Evolutionary conservation across 345 rosid genomes (phyloP).

Genomic region (Lepidium aucheri): DNA sequence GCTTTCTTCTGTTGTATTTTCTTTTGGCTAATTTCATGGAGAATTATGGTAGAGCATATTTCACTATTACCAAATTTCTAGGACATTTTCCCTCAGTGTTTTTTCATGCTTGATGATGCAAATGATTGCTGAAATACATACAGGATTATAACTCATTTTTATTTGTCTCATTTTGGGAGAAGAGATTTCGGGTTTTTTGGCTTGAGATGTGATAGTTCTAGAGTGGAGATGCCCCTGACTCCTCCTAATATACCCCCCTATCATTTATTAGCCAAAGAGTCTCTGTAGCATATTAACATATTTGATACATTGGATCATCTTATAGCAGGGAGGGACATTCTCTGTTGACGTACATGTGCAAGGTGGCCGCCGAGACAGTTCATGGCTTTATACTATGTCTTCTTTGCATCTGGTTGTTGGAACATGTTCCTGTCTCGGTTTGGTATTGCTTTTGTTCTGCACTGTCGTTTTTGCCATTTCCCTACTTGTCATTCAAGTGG

Average conservation of each 20-base stretch:
- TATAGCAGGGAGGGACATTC: conserved; percentile 50
- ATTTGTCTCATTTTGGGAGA: conserved; percentile 12
- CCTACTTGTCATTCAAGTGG: conserved; percentile 33
- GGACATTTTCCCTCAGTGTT: neutral
- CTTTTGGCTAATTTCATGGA: neutral
- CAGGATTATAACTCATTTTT: conserved; percentile 9
- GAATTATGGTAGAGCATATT: neutral
- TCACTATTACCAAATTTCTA: neutral
- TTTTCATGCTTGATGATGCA: neutral
- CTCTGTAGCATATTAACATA: conserved; percentile 30
- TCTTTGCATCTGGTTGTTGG: conserved; percentile 29
- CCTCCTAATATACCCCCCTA: conserved; percentile 27
- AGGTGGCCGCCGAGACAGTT: conserved; percentile 53
- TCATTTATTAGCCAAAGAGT: conserved; percentile 26
- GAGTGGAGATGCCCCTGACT: conserved; percentile 29
- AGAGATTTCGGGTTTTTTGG: conserved; percentile 20
- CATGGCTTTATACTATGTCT: conserved; percentile 31
- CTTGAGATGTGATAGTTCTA: conserved; percentile 19
- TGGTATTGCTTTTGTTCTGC: conserved; percentile 34
- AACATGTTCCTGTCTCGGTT: conserved; percentile 45
- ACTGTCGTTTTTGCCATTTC: conserved; percentile 24
- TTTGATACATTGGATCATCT: conserved; percentile 40
- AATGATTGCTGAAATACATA: neutral
- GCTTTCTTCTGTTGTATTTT: neutral
- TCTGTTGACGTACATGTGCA: conserved; percentile 36